These are phyloP conservation scores for Pleurotus salmoneostramineus DNA, from an alignment of 768 basidiomycete genomes.

Conservation along the genomic window DNA sequence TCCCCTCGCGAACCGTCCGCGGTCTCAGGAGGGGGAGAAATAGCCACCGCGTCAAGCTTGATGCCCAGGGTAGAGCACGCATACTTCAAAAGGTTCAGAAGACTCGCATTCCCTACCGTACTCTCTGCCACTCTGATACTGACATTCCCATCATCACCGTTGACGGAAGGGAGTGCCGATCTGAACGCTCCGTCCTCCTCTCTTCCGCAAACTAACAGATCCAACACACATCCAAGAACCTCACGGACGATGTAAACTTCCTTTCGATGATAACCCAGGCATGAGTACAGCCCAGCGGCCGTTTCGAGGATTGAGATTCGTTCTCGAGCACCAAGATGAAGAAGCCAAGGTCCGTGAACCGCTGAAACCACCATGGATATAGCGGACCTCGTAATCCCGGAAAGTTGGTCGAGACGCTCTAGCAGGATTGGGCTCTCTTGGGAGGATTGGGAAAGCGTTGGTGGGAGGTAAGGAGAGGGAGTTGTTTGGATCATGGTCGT, in stretches of 20 bases:
- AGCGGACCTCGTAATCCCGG: constrained; percentile 64
- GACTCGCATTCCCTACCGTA: constrained; percentile 74
- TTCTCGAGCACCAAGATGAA: constrained; percentile 75
- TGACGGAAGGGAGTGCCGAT: constrained; percentile 32
- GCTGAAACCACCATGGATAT: constrained; percentile 66
- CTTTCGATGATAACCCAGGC: constrained; percentile 82
- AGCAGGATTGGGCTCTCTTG: constrained; percentile 44
- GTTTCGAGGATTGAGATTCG: constrained; percentile 68
- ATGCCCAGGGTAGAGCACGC: constrained; percentile 81
- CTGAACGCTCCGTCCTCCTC: constrained; percentile 61
- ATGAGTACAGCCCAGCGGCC: constrained; percentile 72
- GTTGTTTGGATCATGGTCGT: constrained; percentile 69
- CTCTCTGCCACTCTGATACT: constrained; percentile 73
- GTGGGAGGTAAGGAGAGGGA: constrained; percentile 55
- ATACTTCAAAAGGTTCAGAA: constrained; percentile 71
- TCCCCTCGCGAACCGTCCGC: neutral
- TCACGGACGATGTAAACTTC: constrained; percentile 87
- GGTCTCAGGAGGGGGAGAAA: neutral
- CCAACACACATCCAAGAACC: constrained; percentile 79
- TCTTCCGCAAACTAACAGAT: constrained; percentile 80
- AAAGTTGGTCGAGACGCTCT: constrained; percentile 64
- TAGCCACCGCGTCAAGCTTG: constrained; percentile 67
- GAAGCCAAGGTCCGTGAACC: constrained; percentile 83
- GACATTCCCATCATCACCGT: constrained; percentile 46
- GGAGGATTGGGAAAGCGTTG: constrained; percentile 46